Evolutionary conservation across 306 rosid genomes (phyloP), one percentile per base, ranked within the genome.

Genomic region (Ochetophila trinervis): DNA sequence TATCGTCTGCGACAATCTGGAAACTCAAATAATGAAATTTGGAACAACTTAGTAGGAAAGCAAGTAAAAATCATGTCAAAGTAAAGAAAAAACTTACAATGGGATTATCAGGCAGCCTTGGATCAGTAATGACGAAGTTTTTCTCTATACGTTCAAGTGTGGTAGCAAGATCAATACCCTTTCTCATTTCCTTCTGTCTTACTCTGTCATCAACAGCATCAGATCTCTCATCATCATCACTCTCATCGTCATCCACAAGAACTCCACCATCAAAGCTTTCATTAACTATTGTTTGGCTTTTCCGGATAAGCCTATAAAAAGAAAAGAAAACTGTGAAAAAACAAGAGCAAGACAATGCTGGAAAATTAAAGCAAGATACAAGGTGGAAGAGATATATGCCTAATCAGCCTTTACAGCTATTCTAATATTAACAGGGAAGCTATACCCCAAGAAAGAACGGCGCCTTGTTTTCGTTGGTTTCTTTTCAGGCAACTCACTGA

Each of bases 71-170:
- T 59, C n/a, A 37, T 16, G 64, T 52, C 7, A 12, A 42, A 76
- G 20, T 15, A 10, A 48, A 44, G 18, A 71, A 45, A 49, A 68
- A 74, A 62, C 87, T 89, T 83, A 93, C 99, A 21, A 93, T 90
- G 71, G 99, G 99, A 83, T 93, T 93, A 69, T 93, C 97, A 57
- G 99, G 99, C 65, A 93, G 84, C 78, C 99, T 83, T 30, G 99
- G 99, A 83, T 93, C 99, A n/a, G 99, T 87, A 62, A 93, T 87
- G 80, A 93, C 99, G 62, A 93, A 93, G 76, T 93, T 93, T 68
- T 93, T 93, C 88, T 93, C 99, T 10, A 93, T 93, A 68, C 99
- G 97, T 71, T 93, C 99, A 6, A 93, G 96, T 12, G 99, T 93
- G 17, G 99, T 93, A 22, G 99, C 99, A 66, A 93, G 90, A 83